Evolutionary conservation across 441 rosid genomes (phyloP), one percentile per base, ranked within the genome.

Genomic region (Lepidium campestre): DNA sequence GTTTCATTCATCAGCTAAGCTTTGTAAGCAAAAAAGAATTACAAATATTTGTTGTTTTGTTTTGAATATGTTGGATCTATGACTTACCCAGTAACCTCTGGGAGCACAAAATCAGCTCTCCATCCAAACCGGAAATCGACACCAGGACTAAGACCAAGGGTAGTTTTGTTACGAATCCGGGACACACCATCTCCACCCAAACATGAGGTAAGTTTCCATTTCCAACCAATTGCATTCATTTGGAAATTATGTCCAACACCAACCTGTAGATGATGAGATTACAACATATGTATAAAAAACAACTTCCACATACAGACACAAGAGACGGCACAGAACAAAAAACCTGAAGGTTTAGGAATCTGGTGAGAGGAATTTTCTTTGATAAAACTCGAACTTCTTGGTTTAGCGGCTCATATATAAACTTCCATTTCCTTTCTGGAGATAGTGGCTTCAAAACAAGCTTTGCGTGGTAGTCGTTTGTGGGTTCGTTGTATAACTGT

Each of bases 51-150:
- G 34, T 57, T 57, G 39, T 55, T 29, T 34, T 0, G 31, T 10
- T 39, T n/a, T 10, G 15, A 40, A 62, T n/a, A 10, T n/a, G 29
- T 23, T 34, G 27, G n/a, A 41, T 42, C 36, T 31, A 44, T 45
- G 71, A 81, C 90, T 77, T 85, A 27, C 99, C 99, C 96, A 2
- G 90, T 83, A 67, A 89, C 36, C 76, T 93, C 97, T 0, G 95
- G 99, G 71, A 93, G 76, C 70, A 91, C 84, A 68, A 83, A 93
- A 77, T 93, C 96, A 50, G 97, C 99, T 74, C 81, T 87, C 97
- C 96, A 91, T 10, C 93, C 90, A 68, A 93, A 87, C 52, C 95
- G 87, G 6, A 93, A 76, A 85, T 89, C 96, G 52, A 89, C n/a
- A 63, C 97, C 95, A 49, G 96, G 93, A 78, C 71, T 84, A 70